Evolutionary conservation across 345 rosid species (phyloP).

Genomic region (Corchorus capsularis): DNA sequence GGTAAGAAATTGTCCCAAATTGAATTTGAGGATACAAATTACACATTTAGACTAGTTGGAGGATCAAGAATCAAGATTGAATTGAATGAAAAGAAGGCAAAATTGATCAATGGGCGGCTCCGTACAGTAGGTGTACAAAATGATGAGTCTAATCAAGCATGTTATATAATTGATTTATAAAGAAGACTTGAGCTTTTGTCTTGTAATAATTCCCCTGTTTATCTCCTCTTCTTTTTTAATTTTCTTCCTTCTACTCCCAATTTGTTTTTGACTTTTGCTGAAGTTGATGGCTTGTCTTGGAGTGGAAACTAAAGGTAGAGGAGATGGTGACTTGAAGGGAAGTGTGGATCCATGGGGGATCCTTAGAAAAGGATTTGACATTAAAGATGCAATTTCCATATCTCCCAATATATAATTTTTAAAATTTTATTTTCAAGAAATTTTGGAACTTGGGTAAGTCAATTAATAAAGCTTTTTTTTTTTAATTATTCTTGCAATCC

Average conservation of each 20-base stretch:
- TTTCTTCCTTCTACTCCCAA: background rate
- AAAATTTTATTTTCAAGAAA: background rate
- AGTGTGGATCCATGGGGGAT: slow-evolving; percentile 58
- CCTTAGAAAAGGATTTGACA: slow-evolving; percentile 66
- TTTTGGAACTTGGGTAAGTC: too few relatives aligned
- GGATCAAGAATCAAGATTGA: too few relatives aligned
- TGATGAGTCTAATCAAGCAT: slow-evolving; percentile 17
- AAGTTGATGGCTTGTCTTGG: slow-evolving; percentile 47
- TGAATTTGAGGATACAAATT: too few relatives aligned
- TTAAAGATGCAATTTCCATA: background rate
- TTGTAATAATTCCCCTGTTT: background rate
- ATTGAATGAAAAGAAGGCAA: background rate
- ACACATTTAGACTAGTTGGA: too few relatives aligned
- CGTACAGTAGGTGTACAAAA: background rate
- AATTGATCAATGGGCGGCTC: background rate
- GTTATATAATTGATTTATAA: background rate
- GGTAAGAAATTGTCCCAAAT: too few relatives aligned
- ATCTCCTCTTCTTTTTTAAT: background rate
- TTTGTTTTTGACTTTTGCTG: slow-evolving; percentile 33
- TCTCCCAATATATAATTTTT: background rate
- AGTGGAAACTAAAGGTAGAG: slow-evolving; percentile 38
- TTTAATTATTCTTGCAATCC: too few relatives aligned
- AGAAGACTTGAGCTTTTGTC: background rate
- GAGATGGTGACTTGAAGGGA: slow-evolving; percentile 53
- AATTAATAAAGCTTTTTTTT: background rate